Evolutionary conservation across 805 yeast genomes (phyloP), one percentile per base, ranked within the genome.

Genomic region (Yueomyces sp.): DNA sequence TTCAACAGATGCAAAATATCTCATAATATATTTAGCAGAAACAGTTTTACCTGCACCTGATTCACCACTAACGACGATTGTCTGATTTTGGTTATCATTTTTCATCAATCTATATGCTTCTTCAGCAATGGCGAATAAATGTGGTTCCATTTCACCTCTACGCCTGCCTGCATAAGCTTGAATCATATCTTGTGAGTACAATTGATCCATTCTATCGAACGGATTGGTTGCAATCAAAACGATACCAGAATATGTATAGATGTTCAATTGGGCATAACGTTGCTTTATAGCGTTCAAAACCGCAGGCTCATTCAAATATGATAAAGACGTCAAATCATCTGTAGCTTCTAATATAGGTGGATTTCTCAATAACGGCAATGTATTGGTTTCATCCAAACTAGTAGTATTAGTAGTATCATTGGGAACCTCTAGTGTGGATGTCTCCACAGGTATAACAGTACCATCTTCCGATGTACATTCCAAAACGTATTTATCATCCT

Each of bases 41-140:
- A 90, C 97, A 4, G 97, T 92, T 57, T 90, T 92, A 63, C 98
- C 98, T 30, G 98, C 97, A 64, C 98, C 98, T 5, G 95, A 85
- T 66, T 90, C 98, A 66, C 98, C 98, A 53, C 88, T 79, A 19
- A 90, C 97, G 19, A 90, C 96, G 49, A 90, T 88, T 1, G 98
- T 90, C 66, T 90, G 98, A 66, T 90, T 88, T 53, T 77, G 72
- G 37, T 75, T 69, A 54, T 86, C 94, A 41, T 80, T 73, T 56
- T 84, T 82, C 98, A 90, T 90, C 59, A 94, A 81, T 55, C 95
- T 74, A 62, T 87, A 88, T 4, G 97, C 96, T 56, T 92, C 96
- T 64, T 88, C 97, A 29, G 98, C 97, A 53, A 90, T 90, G 39
- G 96, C 96, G 63, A 90, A 90, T 59, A 90, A 70, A 69, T 90